phyloP scores from a whole-genome alignment of 768 basidiomycete genomes.

The Glaciozyma antarctica region DNA sequence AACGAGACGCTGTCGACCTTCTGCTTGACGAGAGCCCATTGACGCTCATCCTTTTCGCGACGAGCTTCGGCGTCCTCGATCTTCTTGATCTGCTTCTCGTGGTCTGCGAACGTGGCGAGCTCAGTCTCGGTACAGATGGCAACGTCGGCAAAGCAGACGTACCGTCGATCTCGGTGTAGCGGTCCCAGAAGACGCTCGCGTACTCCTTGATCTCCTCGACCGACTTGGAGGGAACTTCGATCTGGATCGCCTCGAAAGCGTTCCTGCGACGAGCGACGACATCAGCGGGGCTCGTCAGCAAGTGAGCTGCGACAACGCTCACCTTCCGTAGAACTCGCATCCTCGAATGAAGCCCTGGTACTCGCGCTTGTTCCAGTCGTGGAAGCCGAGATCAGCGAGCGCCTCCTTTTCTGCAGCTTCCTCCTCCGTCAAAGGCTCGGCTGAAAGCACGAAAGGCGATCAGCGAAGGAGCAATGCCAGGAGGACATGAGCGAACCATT shows the following conservation, averaged over 20 bases:
- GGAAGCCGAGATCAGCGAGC: conserved; percentile 67
- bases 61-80: conserved; percentile 82
- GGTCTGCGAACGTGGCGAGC: conserved; percentile 45
- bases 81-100: conserved; percentile 68
- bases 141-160: neutral
- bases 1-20: conserved; percentile 75
- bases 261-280: conserved; percentile 21
- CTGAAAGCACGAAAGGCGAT: conserved; percentile 41
- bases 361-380: conserved; percentile 83
- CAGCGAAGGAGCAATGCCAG: neutral
- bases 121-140: neutral
- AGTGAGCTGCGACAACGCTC: conserved; percentile 1
- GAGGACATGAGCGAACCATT: conserved; percentile 48
- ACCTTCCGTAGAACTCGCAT: conserved; percentile 58
- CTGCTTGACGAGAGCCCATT: conserved; percentile 63
- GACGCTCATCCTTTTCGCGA: conserved; percentile 64
- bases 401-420: conserved; percentile 73
- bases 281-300: conserved; percentile 50
- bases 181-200: conserved; percentile 73
- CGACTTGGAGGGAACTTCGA: conserved; percentile 66
- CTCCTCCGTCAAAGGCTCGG: conserved; percentile 81
- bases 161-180: conserved; percentile 69
- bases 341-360: conserved; percentile 83
- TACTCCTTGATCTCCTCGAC: conserved; percentile 68
- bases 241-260: conserved; percentile 51